A percentile compares a stretch with the other conserved stretches of the same genome.
phyloP scores from a whole-genome alignment of 306 rosid species.

The Dalbergia cultrata region DNA sequence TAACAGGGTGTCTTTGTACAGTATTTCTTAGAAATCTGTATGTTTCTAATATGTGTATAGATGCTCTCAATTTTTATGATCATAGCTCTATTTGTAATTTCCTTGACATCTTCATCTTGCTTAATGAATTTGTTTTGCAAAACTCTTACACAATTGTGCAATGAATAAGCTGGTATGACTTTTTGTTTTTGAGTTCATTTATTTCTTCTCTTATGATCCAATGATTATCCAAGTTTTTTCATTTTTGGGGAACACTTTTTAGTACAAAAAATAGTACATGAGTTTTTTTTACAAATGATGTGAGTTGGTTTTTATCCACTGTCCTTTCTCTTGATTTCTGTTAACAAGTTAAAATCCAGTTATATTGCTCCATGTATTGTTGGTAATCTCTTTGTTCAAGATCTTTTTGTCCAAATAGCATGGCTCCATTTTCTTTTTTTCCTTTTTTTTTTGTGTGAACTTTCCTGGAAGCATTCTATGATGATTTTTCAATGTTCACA shows the following conservation, averaged over 20 bases:
- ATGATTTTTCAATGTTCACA: not conserved
- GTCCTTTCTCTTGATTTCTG: too few species aligned
- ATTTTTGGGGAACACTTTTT: not conserved
- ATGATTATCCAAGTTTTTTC: not conserved
- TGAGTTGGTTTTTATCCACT: too few species aligned
- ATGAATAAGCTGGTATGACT: not conserved
- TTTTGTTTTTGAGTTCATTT: too few species aligned
- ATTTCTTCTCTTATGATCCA: not conserved
- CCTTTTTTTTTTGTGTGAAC: not conserved
- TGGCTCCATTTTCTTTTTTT: too few species aligned
- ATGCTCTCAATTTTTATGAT: not conserved
- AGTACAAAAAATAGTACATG: too few species aligned
- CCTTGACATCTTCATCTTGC: not conserved
- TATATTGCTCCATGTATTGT: too few species aligned
- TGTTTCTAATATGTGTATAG: not conserved
- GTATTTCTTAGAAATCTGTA: not conserved
- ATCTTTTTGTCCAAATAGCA: too few species aligned
- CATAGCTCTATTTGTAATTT: not conserved
- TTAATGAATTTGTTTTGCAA: constrained; percentile 40
- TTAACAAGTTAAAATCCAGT: not conserved
- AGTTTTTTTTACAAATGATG: too few species aligned
- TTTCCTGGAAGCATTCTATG: not conserved
- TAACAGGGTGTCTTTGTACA: not conserved
- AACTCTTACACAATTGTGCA: not conserved
- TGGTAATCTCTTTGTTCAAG: too few species aligned